Evolutionary conservation across 768 basidiomycete species (phyloP), one percentile per base, ranked within the genome.

Genomic region (Auricularia auricula-judae): DNA sequence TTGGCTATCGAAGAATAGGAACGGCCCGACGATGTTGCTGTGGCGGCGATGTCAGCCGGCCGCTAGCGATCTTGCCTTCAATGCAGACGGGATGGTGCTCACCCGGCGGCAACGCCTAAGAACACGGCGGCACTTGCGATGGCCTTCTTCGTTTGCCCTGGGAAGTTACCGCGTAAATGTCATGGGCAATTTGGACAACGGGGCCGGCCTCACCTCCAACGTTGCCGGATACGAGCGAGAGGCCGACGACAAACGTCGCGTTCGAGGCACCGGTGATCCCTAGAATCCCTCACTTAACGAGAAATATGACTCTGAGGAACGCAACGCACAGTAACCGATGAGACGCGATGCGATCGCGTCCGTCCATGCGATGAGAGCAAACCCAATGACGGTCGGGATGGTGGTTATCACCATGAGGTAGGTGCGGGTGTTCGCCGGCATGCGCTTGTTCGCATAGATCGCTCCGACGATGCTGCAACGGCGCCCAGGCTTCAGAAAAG

Each of bases 181-280:
- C 29, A 29, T 29, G 0, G 29, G 29, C 29, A 29, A 29, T 29
- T 29, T 29, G 29, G 29, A 29, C 29, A 0, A 29, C 0, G 29
- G 29, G 29, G 29, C 29, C 29, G 29, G 0, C 29, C 29, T 29
- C 29, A 8, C 79, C 79, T 14, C 73, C 77, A 0, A 74, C 73
- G 66, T 80, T 80, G 7, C 73, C 73, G 3, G 76, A 76, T 59
- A 79, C 72, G 23, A 80, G 71, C 18, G 72, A 72, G 18, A 74
- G 65, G 1, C 71, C 72, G 33, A 74, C 64, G 3, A 74, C 73
- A 63, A 74, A 74, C 1, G 72, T 70, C n/a, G 72, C 71, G 59
- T 73, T 72, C 23, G 66, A 71, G 3, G 72, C 68, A 1, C 73
- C 73, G 4, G 72, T 72, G 18, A 72, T 53, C 56, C 56, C 56